Base-by-base conservation (phyloP, 2,329 filamentous ascomycete species). In the Neocucurbitaria cava region DNA sequence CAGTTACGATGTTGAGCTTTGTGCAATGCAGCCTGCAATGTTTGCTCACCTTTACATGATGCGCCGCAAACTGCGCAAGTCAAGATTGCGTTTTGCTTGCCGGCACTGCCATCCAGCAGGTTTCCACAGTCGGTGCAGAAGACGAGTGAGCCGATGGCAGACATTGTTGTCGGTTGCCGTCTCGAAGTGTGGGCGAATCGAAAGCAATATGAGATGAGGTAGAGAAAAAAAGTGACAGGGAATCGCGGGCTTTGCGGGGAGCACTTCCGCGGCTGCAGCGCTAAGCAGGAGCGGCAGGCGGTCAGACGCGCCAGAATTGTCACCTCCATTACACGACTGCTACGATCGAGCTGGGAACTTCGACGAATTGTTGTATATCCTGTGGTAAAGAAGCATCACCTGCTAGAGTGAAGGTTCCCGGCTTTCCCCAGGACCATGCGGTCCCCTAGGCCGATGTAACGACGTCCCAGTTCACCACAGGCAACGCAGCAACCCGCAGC, bases 101-200 rank as follows among this genome's bases (percentile, higher is more conserved):
- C 91, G 59, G 89, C 89, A 42, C 90, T 92, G 47, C 89, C 85
- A 48, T 95, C 92, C 36, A 98, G 82, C 3, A 97, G 83, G 74
- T 96, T 96, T 58, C 94, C 94, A 76, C 94, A 98, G 74, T 93
- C 91, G 49, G 85, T 91, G 81, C 94, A 98, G 77, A 98, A 98
- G 31, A 96, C 88, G 36, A 98, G 83, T 47, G 92, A 94, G 51
- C 92, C 94, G 64, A 97, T 92, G 17, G 91, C 88, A 62, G 93
- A 87, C 94, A 97, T 97, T 58, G 66, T 79, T 53, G 33, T 26
- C 52, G 33, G 30, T 36, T 36, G 31, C 13, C 13, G 2, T 35
- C 15, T 4, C 52, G 40, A 49, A 20, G 49, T 44, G 36, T 48
- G 42, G 21, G 26, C 15, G 23, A 17, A 30, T n/a, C 6, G 42